phyloP scores from a whole-genome alignment of 768 basidiomycete genomes.

The Lactifluus volemus region DNA sequence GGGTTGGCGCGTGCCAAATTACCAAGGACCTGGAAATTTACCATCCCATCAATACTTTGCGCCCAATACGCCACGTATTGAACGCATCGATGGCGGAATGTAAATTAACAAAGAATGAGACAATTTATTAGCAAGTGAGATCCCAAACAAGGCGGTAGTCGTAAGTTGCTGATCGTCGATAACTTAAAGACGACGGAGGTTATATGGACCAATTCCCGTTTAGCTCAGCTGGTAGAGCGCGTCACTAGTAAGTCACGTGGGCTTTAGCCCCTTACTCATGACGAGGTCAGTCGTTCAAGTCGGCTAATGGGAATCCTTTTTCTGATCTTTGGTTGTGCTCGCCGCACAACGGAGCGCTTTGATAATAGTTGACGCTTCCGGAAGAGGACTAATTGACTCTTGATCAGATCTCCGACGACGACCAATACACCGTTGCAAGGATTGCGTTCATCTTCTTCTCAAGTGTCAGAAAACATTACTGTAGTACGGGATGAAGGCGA shows the following conservation, averaged over 20 bases:
- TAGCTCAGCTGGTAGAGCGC: slow-evolving; percentile 48
- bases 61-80: neutral
- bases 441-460: neutral
- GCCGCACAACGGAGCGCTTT: slow-evolving; percentile 5
- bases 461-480: neutral
- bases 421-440: neutral
- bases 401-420: neutral
- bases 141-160: neutral
- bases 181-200: neutral
- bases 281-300: slow-evolving; percentile 62
- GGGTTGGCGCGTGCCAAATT: neutral
- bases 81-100: neutral
- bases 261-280: slow-evolving; percentile 27
- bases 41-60: neutral
- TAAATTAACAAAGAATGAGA: neutral
- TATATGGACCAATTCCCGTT: slow-evolving; percentile 22
- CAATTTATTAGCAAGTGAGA: neutral
- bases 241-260: slow-evolving; percentile 42
- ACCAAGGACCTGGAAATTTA: neutral
- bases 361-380: neutral
- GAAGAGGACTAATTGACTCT: neutral
- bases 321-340: neutral
- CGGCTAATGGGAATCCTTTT: slow-evolving; percentile 33
- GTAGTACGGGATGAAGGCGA: neutral
- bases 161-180: neutral